Conservation (phyloP, 306 rosid species). For the Quercus alba region DNA sequence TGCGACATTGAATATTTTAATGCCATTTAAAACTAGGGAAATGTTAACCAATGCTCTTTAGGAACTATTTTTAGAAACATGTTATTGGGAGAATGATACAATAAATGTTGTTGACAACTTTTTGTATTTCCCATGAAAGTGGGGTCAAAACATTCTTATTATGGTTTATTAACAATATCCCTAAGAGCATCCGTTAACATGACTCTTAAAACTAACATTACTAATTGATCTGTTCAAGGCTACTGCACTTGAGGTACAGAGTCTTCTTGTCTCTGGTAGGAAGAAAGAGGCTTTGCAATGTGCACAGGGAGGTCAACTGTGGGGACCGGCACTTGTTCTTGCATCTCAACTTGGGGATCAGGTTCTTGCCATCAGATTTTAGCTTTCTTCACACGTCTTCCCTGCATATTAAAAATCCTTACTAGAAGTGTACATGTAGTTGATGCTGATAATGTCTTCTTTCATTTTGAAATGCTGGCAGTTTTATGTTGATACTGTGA, state of each 20-base stretch:
- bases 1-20: slow-evolving; percentile 8
- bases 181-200: too few relatives aligned
- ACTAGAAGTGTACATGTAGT: background rate
- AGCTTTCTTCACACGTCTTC: background rate
- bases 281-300: slow-evolving; percentile 82
- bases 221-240: slow-evolving; percentile 37
- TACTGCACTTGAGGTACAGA: slow-evolving; percentile 84
- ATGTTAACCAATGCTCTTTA: too few relatives aligned
- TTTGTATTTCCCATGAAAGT: too few relatives aligned
- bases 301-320: slow-evolving; percentile 92
- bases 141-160: too few relatives aligned
- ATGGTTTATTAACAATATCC: too few relatives aligned
- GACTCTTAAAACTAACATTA: too few relatives aligned
- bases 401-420: background rate
- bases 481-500: slow-evolving; percentile 88
- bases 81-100: too few relatives aligned
- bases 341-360: slow-evolving; percentile 92
- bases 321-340: slow-evolving; percentile 98
- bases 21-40: too few relatives aligned
- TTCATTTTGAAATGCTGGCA: slow-evolving; percentile 23
- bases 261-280: slow-evolving; percentile 80
- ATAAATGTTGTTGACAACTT: too few relatives aligned
- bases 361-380: slow-evolving; percentile 36
- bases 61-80: too few relatives aligned
- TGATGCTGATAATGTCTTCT: background rate